Percentiles rank a stretch among this genome's conserved stretches.
phyloP scores from a whole-genome alignment of 257 asterid species.

The Solanum habrochaites region DNA sequence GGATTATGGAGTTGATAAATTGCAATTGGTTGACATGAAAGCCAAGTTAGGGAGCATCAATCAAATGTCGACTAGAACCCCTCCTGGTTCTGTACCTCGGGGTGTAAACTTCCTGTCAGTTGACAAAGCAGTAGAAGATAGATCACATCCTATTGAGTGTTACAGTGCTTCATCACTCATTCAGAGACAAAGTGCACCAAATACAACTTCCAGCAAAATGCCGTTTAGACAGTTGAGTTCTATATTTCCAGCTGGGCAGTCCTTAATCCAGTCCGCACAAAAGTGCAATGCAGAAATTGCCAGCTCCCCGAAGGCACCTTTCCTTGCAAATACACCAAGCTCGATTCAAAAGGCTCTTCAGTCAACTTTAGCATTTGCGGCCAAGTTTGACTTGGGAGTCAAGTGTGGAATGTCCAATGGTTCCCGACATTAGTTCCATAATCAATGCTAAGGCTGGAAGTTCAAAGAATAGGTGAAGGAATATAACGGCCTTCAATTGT shows the following conservation, averaged over 20 bases:
- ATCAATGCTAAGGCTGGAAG: conserved; percentile 9
- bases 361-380: conserved; percentile 69
- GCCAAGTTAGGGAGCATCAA: neutral
- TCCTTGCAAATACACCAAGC: conserved; percentile 30
- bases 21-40: conserved; percentile 8
- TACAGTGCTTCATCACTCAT: conserved; percentile 4
- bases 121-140: conserved; percentile 10
- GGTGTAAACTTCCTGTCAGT: conserved; percentile 19
- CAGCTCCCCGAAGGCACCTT: conserved; percentile 22
- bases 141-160: neutral
- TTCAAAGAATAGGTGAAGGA: neutral
- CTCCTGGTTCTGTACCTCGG: conserved; percentile 11
- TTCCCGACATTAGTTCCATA: neutral
- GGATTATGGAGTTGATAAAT: conserved; percentile 16
- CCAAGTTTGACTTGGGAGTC: conserved; percentile 48
- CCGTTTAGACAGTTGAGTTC: conserved; percentile 1
- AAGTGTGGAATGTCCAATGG: conserved; percentile 19
- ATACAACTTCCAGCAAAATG: conserved; percentile 6
- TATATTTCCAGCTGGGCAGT: conserved; percentile 12
- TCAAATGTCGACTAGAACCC: conserved; percentile 3
- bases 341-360: conserved; percentile 50
- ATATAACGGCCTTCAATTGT: neutral
- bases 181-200: conserved; percentile 9
- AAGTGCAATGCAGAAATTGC: conserved; percentile 8
- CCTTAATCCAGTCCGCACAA: conserved; percentile 13